phyloP scores from a whole-genome alignment of 805 yeast genomes.

The Ogataea naganishii region DNA sequence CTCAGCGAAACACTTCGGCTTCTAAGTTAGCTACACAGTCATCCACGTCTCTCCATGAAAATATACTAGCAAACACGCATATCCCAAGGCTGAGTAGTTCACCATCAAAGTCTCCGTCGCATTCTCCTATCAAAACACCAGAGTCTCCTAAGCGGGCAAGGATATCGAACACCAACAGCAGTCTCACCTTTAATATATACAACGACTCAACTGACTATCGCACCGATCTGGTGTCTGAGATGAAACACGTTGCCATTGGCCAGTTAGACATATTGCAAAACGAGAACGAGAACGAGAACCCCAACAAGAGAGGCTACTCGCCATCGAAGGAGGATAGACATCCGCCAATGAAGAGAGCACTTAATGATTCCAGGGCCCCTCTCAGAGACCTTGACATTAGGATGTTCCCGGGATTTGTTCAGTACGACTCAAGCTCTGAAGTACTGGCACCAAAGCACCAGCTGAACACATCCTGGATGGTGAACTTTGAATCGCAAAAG shows the following conservation, averaged over 20 bases:
- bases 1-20: no score
- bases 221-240: background rate
- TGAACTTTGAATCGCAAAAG: constrained; percentile 4
- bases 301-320: background rate
- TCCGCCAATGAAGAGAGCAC: background rate
- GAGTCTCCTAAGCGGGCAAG: constrained; percentile 10
- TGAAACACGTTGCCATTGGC: constrained; percentile 2
- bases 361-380: background rate
- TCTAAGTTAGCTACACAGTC: no score
- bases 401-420: constrained; percentile 12
- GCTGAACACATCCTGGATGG: constrained; percentile 11
- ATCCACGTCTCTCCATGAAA: no score
- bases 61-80: no score
- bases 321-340: constrained; percentile 2
- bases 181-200: constrained; percentile 1
- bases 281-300: constrained; percentile 1
- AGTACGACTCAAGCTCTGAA: constrained; percentile 3
- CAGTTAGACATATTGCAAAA: background rate
- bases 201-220: background rate
- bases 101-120: background rate
- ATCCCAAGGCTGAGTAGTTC: background rate
- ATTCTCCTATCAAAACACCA: constrained; percentile 10
- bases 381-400: constrained; percentile 10
- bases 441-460: constrained; percentile 12
- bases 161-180: constrained; percentile 6